Base-by-base conservation (phyloP, 768 basidiomycete species). In the Mycena indigotica region DNA sequence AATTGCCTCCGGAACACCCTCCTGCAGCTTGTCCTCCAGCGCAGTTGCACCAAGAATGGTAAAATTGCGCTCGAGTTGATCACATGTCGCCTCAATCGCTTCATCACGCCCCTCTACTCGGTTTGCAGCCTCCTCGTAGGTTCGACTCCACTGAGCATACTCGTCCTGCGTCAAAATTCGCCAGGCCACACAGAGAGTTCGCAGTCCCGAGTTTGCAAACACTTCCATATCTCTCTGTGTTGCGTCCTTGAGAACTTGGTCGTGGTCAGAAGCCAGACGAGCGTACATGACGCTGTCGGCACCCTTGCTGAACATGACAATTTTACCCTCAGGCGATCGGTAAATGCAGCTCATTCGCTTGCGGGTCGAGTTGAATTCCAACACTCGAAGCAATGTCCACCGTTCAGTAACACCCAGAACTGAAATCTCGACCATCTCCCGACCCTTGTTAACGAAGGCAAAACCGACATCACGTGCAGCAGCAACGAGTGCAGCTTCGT, bases 301-400 rank as follows among this genome's bases (percentile, higher is more conserved):
- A n/a, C 96, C 96, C 73, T 98, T 98, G 82, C 88, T 91, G 69
- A 95, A 96, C 57, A 98, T 74, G 25, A 95, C 77, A 58, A 97
- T 75, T 65, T 80, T 78, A 17, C 93, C 93, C 55, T 93, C 89
- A 0, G 96, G 92, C 51, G 83, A 82, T 25, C 96, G 89, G 41
- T 93, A 85, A 57, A 98, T 75, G 44, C 93, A 91, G 69, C 91
- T 95, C 96, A 98, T 98, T 56, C 96, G 81, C 76, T 98, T 99
- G 60, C 96, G 79, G 45, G 94, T 87, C 65, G 87, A 90, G 77
- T 90, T 95, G 81, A 99, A 99, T 70, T 98, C 96, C 66, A 98
- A 80, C 63, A 89, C 77, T 69, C 89, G 87, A 24, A 98, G 75
- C 4, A 87, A 80, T 6, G 82, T 84, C 74, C 92, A 94, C 56